Conservation (phyloP, 345 rosid species). For the Abelmoschus esculentus region DNA sequence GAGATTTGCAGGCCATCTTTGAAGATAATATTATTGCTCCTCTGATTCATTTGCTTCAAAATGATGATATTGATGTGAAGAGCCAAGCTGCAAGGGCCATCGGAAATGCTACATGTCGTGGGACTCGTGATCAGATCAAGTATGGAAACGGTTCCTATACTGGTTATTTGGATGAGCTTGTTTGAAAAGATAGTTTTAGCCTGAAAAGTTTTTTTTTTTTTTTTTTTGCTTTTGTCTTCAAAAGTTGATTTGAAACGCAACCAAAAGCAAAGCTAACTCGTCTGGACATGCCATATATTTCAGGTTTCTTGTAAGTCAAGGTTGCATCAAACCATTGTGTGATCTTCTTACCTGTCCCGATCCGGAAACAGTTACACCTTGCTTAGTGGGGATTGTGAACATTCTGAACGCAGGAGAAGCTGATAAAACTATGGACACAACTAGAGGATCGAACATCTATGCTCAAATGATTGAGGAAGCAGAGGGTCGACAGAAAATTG, state of each 20-base stretch:
- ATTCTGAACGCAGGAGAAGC: slow-evolving; percentile 40
- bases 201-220: no score
- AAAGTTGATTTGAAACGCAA: no score
- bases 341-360: slow-evolving; percentile 69
- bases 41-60: neutral
- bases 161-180: neutral
- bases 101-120: neutral
- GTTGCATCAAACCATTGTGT: slow-evolving; percentile 76
- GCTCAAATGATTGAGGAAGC: slow-evolving; percentile 32
- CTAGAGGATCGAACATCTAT: slow-evolving; percentile 36
- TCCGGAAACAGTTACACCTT: slow-evolving; percentile 45
- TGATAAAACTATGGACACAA: slow-evolving; percentile 22
- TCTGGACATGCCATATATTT: neutral
- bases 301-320: slow-evolving; percentile 59
- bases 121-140: neutral
- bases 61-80: neutral
- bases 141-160: neutral
- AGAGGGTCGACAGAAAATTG: slow-evolving; percentile 47
- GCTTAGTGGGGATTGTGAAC: slow-evolving; percentile 45
- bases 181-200: no score
- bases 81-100: neutral
- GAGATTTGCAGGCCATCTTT: neutral
- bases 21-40: neutral
- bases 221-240: no score
- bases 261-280: neutral